These are phyloP conservation scores for Globisporangium rhizosaccharum DNA, from an alignment of 352 stramenopile species.

Conservation along the genomic window DNA sequence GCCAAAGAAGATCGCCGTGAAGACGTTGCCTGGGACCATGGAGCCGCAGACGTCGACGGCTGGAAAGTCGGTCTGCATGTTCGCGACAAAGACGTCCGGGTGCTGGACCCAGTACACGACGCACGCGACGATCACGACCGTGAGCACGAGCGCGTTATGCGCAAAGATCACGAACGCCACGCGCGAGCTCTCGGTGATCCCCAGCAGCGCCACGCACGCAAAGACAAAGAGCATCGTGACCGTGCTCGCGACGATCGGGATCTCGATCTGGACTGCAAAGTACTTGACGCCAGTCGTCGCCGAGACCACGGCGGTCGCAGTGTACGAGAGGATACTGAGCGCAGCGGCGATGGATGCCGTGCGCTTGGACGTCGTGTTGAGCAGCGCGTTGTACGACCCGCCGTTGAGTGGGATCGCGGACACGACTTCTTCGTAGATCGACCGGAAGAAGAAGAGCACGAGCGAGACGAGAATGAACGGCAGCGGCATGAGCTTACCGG, in stretches of 20 bases:
- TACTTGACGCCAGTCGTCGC: constrained; percentile 72
- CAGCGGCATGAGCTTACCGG: constrained; percentile 74
- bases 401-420: constrained; percentile 87
- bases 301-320: constrained; percentile 75
- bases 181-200: constrained; percentile 71
- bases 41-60: constrained; percentile 51
- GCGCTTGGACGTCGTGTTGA: constrained; percentile 87
- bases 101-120: constrained; percentile 54
- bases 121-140: constrained; percentile 41
- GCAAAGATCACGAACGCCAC: constrained; percentile 79
- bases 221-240: constrained; percentile 67
- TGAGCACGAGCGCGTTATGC: constrained; percentile 66
- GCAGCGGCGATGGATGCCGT: constrained; percentile 73
- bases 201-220: constrained; percentile 54
- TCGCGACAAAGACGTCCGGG: constrained; percentile 45
- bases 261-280: constrained; percentile 58
- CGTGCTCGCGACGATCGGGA: constrained; percentile 34
- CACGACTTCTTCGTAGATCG: constrained; percentile 88
- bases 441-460: constrained; percentile 52
- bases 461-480: constrained; percentile 70
- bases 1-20: constrained; percentile 64
- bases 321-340: constrained; percentile 85
- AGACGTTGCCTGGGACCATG: constrained; percentile 33
- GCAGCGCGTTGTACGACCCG: constrained; percentile 85
- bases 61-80: constrained; percentile 49